Percentiles rank a stretch among this genome's conserved stretches.
Conservation (phyloP, 2,329 filamentous ascomycete genomes). For the Nannizzia gypsea region DNA sequence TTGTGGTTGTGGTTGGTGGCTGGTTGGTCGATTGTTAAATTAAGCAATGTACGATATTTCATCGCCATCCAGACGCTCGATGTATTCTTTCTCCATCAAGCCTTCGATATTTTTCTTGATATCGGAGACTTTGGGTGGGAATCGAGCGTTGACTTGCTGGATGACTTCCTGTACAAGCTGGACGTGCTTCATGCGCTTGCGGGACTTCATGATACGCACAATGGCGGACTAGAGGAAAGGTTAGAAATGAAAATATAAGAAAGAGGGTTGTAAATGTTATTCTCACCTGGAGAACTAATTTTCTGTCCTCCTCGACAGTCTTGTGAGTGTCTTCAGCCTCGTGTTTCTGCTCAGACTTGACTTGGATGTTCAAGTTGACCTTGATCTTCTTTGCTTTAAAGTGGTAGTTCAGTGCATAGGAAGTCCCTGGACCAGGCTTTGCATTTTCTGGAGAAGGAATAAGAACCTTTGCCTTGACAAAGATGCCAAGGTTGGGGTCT, state of each 20-base stretch:
- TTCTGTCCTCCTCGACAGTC: constrained; percentile 96
- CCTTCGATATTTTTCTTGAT: constrained; percentile 99
- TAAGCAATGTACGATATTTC: constrained; percentile 90
- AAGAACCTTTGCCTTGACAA: constrained; percentile 88
- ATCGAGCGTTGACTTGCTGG: constrained; percentile 82
- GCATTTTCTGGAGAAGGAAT: constrained; percentile 57
- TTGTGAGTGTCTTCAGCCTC: constrained; percentile 97
- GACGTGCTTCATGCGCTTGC: constrained; percentile 96
- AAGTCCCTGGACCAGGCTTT: constrained; percentile 66
- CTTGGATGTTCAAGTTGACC: constrained; percentile 86
- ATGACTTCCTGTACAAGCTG: constrained; percentile 93
- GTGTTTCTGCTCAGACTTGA: constrained; percentile 91
- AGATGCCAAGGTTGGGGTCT: constrained; percentile 72
- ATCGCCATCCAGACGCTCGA: constrained; percentile 83
- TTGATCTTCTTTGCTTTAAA: constrained; percentile 99
- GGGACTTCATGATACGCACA: constrained; percentile 98
- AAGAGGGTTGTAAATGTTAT: constrained; percentile 1
- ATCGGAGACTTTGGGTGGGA: constrained; percentile 82
- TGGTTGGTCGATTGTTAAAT: constrained; percentile 16
- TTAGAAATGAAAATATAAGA: constrained; percentile 14
- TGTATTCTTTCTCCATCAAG: constrained; percentile 94
- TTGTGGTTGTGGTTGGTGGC: background rate
- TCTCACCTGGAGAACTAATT: constrained; percentile 86
- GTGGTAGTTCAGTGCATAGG: constrained; percentile 76
- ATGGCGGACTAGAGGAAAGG: constrained; percentile 66